Evolutionary conservation across 805 yeast genomes (phyloP).

Genomic region (Maudiozyma serrabonitensis): DNA sequence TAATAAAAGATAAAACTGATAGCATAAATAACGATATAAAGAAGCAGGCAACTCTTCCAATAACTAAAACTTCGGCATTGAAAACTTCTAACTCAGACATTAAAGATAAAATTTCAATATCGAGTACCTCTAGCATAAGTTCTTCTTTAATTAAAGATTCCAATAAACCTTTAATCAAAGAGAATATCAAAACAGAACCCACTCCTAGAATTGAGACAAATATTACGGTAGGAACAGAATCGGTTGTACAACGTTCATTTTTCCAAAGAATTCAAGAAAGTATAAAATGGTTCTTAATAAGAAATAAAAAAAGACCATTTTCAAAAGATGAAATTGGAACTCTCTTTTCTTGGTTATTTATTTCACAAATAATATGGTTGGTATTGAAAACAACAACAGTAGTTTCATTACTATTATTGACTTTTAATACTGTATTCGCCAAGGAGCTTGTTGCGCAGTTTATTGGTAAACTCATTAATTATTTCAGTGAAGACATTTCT

Average conservation of each 20-base stretch:
- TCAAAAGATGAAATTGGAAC: slow-evolving; percentile 84
- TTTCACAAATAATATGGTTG: slow-evolving; percentile 74
- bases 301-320: slow-evolving; percentile 65
- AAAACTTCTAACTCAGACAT: too few species aligned
- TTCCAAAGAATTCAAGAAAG: slow-evolving; percentile 32
- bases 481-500: slow-evolving; percentile 50
- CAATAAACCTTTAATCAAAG: too few species aligned
- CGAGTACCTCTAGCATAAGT: too few species aligned
- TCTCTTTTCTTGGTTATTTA: slow-evolving; percentile 77
- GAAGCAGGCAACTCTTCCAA: too few species aligned
- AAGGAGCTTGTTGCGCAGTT: slow-evolving; percentile 78
- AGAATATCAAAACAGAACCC: too few species aligned
- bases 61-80: too few species aligned
- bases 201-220: not conserved
- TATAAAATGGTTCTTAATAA: slow-evolving; percentile 68
- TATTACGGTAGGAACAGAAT: not conserved
- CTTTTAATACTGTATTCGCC: slow-evolving; percentile 73
- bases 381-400: slow-evolving; percentile 86
- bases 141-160: too few species aligned
- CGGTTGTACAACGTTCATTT: not conserved
- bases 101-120: too few species aligned
- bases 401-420: slow-evolving; percentile 65
- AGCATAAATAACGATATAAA: too few species aligned
- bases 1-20: too few species aligned
- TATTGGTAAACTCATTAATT: slow-evolving; percentile 69